Evolutionary conservation across 192 early-diverging fungal species (phyloP), one percentile per base, ranked within the genome.

Genomic region (Irineochytrium annulatum): DNA sequence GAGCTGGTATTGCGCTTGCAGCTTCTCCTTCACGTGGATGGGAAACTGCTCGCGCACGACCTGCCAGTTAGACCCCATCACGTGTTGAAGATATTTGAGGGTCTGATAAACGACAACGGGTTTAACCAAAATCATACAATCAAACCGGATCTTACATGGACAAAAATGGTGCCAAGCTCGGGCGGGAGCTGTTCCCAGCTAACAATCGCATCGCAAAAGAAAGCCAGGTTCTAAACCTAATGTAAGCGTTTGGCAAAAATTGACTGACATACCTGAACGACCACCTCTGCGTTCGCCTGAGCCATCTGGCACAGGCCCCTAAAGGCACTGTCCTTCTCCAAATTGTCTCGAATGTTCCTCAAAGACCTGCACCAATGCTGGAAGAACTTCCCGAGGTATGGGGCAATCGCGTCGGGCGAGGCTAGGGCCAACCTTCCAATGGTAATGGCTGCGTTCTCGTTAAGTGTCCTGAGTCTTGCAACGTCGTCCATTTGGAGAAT

Each of bases 241-340:
- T 58, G 31, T 22, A 52, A 60, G 31, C 3, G 20, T 27, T 2
- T 11, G 29, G 33, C 37, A 55, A 29, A 54, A 37, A 31, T 1
- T 24, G 17, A n/a, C 3, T 20, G 28, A 30, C 32, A 46, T 39
- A 55, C 52, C 52, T 34, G 33, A 11, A 53, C 52, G 31, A 74
- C 65, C 22, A 67, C 93, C 48, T 93, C 81, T 16, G 97, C 95
- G 71, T 97, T 97, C 37, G 81, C 70, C 57, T 89, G 78, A 43
- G 97, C 92, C 86, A 98, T 89, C 32, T 86, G 83, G 75, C 93
- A 96, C 64, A 99, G 66, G 34, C 97, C 97, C 62, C 80, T 78
- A 82, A 94, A 99, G n/a, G 97, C 92, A 55, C 87, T 90, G 58
- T 88, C 87, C 78, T 99, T 99, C 72, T 99, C 97, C 5, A 89